These are phyloP conservation scores for Taphrina wiesneri DNA, from an alignment of 1,139 yeast genomes.

Conservation along the genomic window DNA sequence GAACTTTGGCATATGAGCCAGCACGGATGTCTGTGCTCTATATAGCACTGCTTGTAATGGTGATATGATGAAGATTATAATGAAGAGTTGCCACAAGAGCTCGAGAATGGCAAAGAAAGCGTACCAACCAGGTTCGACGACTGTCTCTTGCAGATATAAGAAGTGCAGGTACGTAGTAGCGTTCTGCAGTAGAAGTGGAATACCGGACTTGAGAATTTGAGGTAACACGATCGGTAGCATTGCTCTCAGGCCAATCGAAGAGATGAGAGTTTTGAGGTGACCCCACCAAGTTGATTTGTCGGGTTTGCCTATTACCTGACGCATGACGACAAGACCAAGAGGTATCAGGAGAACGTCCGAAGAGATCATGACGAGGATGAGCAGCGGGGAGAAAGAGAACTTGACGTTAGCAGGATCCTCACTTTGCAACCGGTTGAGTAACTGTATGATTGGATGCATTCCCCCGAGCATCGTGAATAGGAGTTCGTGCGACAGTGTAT, in stretches of 20 bases:
- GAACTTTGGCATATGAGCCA: constrained; percentile 14
- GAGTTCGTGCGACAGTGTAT: constrained; percentile 2
- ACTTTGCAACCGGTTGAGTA: constrained; percentile 1
- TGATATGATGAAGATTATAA: neutral
- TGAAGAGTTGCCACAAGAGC: constrained; percentile 4
- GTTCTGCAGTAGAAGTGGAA: constrained; percentile 8
- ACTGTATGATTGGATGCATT: constrained; percentile 5
- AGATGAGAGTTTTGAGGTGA: constrained; percentile 1
- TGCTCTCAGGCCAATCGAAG: neutral
- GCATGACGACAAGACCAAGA: constrained; percentile 22
- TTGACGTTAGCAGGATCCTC: neutral
- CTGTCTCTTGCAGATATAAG: neutral
- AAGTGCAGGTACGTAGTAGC: neutral
- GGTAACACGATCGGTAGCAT: constrained; percentile 18
- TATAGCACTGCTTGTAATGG: constrained; percentile 13
- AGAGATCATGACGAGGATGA: neutral
- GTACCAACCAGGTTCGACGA: constrained; percentile 12
- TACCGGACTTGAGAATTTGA: constrained; percentile 1
- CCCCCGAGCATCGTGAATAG: constrained; percentile 11
- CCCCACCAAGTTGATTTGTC: constrained; percentile 1
- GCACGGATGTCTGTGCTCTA: constrained; percentile 13
- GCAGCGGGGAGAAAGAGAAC: neutral
- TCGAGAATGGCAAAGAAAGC: constrained; percentile 7
- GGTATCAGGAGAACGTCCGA: constrained; percentile 12
- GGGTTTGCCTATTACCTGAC: constrained; percentile 17